A percentile compares a stretch with the other conserved stretches of the same genome.
These are phyloP conservation scores for Tephrocybe sp. DNA, from an alignment of 768 basidiomycete genomes.

Conservation along the genomic window DNA sequence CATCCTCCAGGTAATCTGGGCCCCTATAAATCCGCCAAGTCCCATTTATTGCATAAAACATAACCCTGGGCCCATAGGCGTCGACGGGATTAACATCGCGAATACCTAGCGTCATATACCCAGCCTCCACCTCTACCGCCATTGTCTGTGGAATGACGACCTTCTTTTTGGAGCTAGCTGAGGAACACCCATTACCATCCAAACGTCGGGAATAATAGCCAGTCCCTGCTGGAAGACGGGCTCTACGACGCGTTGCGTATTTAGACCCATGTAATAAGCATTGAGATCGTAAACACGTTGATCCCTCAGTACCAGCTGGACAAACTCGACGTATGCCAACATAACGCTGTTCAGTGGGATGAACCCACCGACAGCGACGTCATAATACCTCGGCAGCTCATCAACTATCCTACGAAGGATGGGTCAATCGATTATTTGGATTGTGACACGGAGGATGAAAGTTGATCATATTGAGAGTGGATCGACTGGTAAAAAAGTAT, in stretches of 20 bases:
- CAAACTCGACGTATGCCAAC: conserved; percentile 21
- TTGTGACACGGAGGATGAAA: too few relatives aligned
- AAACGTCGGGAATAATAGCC: conserved; percentile 14
- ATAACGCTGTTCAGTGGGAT: conserved; percentile 11
- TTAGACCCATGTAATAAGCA: conserved; percentile 13
- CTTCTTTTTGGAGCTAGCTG: neutral
- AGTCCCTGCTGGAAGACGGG: conserved; percentile 14
- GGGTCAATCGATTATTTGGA: conserved; percentile 8
- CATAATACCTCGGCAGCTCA: conserved; percentile 19
- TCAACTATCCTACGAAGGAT: neutral
- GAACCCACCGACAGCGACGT: conserved; percentile 20
- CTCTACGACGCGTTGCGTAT: conserved; percentile 4
- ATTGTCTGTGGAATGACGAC: conserved; percentile 5
- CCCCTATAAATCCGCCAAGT: conserved; percentile 18
- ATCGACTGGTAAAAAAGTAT: too few relatives aligned
- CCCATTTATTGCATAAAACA: conserved; percentile 9
- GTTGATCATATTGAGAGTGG: too few relatives aligned
- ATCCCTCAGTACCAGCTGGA: too few relatives aligned
- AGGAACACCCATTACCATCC: conserved; percentile 8
- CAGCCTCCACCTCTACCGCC: neutral
- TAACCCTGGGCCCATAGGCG: neutral
- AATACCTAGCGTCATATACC: conserved; percentile 13
- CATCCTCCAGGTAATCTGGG: conserved; percentile 18
- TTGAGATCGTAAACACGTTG: too few relatives aligned
- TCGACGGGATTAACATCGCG: neutral